Conservation (phyloP, 176 grass and related monocot genomes). For the Pontederia paniculata region DNA sequence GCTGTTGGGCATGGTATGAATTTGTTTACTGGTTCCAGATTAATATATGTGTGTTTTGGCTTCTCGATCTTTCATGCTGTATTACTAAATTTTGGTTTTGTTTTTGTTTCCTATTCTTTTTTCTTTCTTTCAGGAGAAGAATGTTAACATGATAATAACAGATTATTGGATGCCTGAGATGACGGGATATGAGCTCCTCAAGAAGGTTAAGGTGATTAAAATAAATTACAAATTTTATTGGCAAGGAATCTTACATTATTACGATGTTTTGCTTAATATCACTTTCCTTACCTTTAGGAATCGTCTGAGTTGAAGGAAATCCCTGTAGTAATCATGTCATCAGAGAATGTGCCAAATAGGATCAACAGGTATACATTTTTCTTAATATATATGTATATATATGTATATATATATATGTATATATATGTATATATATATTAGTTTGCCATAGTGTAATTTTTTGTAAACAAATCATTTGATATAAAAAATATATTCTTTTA, state of each 20-base stretch:
- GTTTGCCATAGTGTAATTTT: background rate
- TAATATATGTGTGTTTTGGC: no score
- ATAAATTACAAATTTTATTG: no score
- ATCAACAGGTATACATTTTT: conserved; percentile 43
- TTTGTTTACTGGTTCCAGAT: background rate
- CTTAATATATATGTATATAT: background rate
- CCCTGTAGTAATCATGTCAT: conserved; percentile 97
- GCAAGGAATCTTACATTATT: background rate
- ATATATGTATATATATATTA: background rate
- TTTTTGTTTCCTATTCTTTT: background rate
- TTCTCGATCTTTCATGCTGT: background rate
- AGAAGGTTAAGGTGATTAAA: conserved; percentile 67
- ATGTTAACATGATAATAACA: conserved; percentile 92
- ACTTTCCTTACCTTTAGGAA: conserved; percentile 22
- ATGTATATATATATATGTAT: background rate
- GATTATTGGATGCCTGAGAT: conserved; percentile 99
- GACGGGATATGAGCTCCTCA: conserved; percentile 92
- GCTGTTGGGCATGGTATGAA: conserved; percentile 45
- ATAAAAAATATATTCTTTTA: background rate
- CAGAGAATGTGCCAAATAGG: conserved; percentile 84
- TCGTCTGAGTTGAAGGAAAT: conserved; percentile 64
- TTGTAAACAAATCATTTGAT: background rate
- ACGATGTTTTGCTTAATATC: background rate
- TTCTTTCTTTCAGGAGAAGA: conserved; percentile 43
- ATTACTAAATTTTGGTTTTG: background rate